Percentiles rank a stretch among this genome's conserved stretches.
Conservation (phyloP, 2,329 filamentous ascomycete genomes). For the Fusarium guadeloupense region DNA sequence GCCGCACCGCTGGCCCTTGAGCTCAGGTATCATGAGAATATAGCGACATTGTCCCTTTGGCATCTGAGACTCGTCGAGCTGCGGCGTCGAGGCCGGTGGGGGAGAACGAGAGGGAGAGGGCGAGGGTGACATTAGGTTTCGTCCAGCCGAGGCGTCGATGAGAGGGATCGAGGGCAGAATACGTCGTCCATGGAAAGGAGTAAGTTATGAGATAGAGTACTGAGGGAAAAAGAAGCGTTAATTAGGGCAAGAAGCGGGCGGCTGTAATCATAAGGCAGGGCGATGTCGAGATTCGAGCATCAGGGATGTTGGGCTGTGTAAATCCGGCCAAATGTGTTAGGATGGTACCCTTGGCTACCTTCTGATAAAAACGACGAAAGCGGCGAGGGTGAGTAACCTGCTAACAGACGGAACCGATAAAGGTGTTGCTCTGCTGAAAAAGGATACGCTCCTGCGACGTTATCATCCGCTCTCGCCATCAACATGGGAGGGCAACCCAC, state of each 20-base stretch:
- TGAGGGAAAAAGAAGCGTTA: constrained; percentile 20
- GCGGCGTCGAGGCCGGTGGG: constrained; percentile 39
- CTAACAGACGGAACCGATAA: constrained; percentile 28
- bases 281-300: constrained; percentile 43
- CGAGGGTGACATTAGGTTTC: constrained; percentile 44
- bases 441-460: constrained; percentile 39
- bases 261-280: constrained; percentile 46
- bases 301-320: constrained; percentile 42
- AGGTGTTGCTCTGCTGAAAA: constrained; percentile 4
- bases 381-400: constrained; percentile 1
- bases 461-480: constrained; percentile 41
- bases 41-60: constrained; percentile 68
- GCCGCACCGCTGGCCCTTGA: constrained; percentile 67
- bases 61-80: constrained; percentile 57
- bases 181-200: constrained; percentile 42
- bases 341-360: constrained; percentile 24
- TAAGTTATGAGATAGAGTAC: constrained; percentile 33
- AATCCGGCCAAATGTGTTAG: constrained; percentile 39
- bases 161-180: constrained; percentile 33
- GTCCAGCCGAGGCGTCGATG: constrained; percentile 37
- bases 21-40: constrained; percentile 64
- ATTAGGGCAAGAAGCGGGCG: constrained; percentile 32
- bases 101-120: constrained; percentile 38
- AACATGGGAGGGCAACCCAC: constrained; percentile 35
- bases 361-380: constrained; percentile 4